Evolutionary conservation across 805 yeast genomes (phyloP).

Genomic region (Candida ficus): DNA sequence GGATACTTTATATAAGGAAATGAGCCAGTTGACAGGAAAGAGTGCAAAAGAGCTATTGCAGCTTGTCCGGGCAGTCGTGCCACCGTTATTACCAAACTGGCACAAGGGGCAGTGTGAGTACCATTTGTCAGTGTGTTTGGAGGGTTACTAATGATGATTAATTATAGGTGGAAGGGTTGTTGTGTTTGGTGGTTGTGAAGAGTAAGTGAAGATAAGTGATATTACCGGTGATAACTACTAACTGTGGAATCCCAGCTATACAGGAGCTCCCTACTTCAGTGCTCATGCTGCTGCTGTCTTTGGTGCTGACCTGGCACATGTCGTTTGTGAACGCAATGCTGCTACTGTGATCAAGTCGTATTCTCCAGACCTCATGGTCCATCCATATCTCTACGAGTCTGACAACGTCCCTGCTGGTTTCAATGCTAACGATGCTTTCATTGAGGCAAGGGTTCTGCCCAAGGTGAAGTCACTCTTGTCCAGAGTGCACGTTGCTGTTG

Average conservation of each 20-base stretch:
- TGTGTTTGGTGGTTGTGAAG: constrained; percentile 91
- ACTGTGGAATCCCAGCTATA: constrained; percentile 46
- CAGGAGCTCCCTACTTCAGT: constrained; percentile 94
- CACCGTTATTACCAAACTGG: constrained; percentile 66
- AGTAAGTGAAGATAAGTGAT: constrained; percentile 38
- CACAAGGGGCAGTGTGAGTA: constrained; percentile 77
- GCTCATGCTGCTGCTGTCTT: constrained; percentile 78
- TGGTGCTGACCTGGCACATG: constrained; percentile 87
- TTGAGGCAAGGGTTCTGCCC: constrained; percentile 45
- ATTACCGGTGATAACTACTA: too few species aligned
- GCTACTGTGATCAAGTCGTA: constrained; percentile 79
- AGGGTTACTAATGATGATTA: neutral
- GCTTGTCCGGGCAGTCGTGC: constrained; percentile 54
- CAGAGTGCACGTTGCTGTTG: constrained; percentile 73
- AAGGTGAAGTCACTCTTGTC: constrained; percentile 51
- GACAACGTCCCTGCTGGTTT: constrained; percentile 20
- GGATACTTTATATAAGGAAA: neutral
- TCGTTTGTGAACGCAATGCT: constrained; percentile 79
- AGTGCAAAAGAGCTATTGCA: constrained; percentile 36
- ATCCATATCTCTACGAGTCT: constrained; percentile 69
- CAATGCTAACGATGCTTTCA: constrained; percentile 22
- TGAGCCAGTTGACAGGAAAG: constrained; percentile 13
- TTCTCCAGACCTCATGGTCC: constrained; percentile 94
- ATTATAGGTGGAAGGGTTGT: constrained; percentile 65
- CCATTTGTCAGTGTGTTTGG: neutral